Evolutionary conservation across 176 grass and related monocot species (phyloP), one percentile per base, ranked within the genome.

Genomic region (Chrysopogon serrulatus): DNA sequence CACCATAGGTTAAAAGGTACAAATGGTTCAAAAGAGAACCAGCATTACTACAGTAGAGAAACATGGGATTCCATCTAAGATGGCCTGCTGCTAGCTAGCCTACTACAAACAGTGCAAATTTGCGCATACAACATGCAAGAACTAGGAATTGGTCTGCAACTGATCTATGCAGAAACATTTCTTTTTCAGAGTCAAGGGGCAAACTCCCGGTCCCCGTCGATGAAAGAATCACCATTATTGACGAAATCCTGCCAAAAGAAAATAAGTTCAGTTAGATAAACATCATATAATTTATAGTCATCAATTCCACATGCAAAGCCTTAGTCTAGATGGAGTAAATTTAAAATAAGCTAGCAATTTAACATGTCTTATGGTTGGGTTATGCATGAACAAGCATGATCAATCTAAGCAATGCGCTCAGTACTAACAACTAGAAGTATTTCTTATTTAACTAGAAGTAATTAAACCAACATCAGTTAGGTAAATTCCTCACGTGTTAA

Each of bases 71-170:
- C 48, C 21, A 28, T 19, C 33, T 17, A 63, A 85, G 51, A 79
- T 27, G n/a, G 56, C 27, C 33, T 72, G 74, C 74, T 83, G 60
- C 65, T 88, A 65, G 33, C 44, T 88, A 84, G 33, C 47, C 18
- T 24, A 69, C 24, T 24, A 84, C 39, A 62, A 73, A n/a, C 5
- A 30, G 26, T 40, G 48, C 13, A n/a, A n/a, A n/a, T n/a, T n/a
- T 44, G n/a, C 30, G n/a, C 54, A 28, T 45, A 74, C 21, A 80
- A 8, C 56, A 17, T 69, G 13, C n/a, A 68, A 61, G 16, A 74
- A 40, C 17, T 31, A 60, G 15, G 39, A 14, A 68, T 5, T 56
- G 19, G 33, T 73, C 6, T 8, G 41, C 33, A 71, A 17, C 24
- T 48, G 8, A 17, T 18, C 33, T 5, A 65, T 34, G 68, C 39